Conservation (phyloP, 495 filamentous ascomycete species). For the Penicillium desertorum region DNA sequence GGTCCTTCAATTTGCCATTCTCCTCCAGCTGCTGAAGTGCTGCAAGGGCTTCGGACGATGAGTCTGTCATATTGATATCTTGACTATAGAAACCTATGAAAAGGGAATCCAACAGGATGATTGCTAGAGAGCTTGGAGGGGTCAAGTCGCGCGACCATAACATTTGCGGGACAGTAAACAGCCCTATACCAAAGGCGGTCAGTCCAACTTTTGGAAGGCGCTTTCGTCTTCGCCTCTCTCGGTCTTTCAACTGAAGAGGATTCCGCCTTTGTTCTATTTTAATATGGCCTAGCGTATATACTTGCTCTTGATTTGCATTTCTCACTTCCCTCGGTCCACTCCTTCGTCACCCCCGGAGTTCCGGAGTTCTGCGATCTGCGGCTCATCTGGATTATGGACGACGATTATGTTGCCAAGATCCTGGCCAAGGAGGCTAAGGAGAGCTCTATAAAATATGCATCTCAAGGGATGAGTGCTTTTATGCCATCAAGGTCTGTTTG, state of each 20-base stretch:
- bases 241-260: neutral
- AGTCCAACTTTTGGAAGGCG: conserved; percentile 15
- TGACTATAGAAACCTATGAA: conserved; percentile 1
- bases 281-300: neutral
- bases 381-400: conserved; percentile 50
- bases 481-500: conserved; percentile 62
- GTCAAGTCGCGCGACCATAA: neutral
- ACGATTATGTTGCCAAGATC: conserved; percentile 73
- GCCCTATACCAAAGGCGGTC: conserved; percentile 20
- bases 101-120: neutral
- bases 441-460: conserved; percentile 67
- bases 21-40: conserved; percentile 44
- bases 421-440: conserved; percentile 72
- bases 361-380: conserved; percentile 6
- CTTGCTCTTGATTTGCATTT: neutral
- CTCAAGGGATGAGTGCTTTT: conserved; percentile 70
- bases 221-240: conserved; percentile 11
- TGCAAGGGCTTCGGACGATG: conserved; percentile 34
- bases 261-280: neutral
- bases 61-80: conserved; percentile 29
- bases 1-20: conserved; percentile 49
- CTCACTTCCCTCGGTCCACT: neutral
- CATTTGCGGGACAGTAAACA: conserved; percentile 8
- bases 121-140: neutral
- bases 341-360: neutral